These are phyloP conservation scores for Helotiales sp. DNA, from an alignment of 2,329 filamentous ascomycete species.

Conservation along the genomic window DNA sequence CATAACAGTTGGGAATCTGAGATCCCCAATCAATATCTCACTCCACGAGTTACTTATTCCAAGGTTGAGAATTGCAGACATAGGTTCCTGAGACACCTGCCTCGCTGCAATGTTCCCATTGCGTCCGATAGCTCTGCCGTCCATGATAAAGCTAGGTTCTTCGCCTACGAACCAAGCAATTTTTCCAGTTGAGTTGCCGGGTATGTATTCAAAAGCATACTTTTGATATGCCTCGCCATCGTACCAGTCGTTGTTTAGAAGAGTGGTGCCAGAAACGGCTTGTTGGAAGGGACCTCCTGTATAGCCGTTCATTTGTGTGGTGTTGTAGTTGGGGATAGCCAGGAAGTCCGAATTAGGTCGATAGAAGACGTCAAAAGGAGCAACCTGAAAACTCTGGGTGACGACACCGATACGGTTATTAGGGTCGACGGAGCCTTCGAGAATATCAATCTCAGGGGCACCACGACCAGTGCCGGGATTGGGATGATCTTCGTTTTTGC, in stretches of 20 bases:
- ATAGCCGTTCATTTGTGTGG: slow-evolving; percentile 51
- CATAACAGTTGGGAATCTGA: slow-evolving; percentile 52
- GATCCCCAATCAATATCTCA: slow-evolving; percentile 43
- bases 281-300: slow-evolving; percentile 56
- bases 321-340: slow-evolving; percentile 48
- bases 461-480: slow-evolving; percentile 62
- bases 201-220: slow-evolving; percentile 55
- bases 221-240: slow-evolving; percentile 54
- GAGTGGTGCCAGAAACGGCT: slow-evolving; percentile 53
- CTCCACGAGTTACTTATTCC: slow-evolving; percentile 52
- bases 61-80: slow-evolving; percentile 54
- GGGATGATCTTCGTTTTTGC: slow-evolving; percentile 63
- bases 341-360: slow-evolving; percentile 53
- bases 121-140: slow-evolving; percentile 50
- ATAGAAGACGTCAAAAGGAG: slow-evolving; percentile 44
- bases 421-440: slow-evolving; percentile 56
- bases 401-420: slow-evolving; percentile 37
- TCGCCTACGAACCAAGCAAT: slow-evolving; percentile 55
- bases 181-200: slow-evolving; percentile 43
- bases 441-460: slow-evolving; percentile 69
- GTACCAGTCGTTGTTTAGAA: slow-evolving; percentile 56
- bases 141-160: slow-evolving; percentile 50
- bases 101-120: slow-evolving; percentile 53
- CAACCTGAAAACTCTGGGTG: slow-evolving; percentile 39
- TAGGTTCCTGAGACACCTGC: slow-evolving; percentile 51